phyloP scores from a whole-genome alignment of 805 yeast genomes.

The Komagataella pseudopastoris region DNA sequence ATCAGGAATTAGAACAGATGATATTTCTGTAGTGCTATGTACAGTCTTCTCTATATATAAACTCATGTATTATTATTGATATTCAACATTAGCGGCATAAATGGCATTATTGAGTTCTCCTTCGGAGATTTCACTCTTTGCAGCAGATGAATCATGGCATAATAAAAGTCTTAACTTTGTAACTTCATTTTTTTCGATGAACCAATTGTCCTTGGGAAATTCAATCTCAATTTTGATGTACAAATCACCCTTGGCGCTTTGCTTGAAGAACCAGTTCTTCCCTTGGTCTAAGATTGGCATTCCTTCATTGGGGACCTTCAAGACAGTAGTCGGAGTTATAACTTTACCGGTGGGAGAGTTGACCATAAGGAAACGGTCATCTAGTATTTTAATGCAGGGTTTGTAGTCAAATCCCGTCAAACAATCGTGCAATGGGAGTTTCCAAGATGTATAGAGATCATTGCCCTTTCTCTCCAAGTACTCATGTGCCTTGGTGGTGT shows the following conservation, averaged over 20 bases:
- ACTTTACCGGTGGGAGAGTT: constrained; percentile 70
- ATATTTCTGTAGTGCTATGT: background rate
- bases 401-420: constrained; percentile 40
- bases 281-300: constrained; percentile 46
- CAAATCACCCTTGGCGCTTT: constrained; percentile 44
- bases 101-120: background rate
- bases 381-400: constrained; percentile 52
- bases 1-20: background rate
- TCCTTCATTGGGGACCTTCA: constrained; percentile 62
- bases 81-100: background rate
- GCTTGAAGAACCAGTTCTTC: constrained; percentile 7
- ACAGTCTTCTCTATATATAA: background rate
- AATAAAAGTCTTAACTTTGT: constrained; percentile 37
- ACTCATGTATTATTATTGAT: background rate
- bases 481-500: constrained; percentile 32
- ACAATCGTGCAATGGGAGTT: constrained; percentile 65
- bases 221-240: constrained; percentile 59
- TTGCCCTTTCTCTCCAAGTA: constrained; percentile 41
- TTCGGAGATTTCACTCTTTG: background rate
- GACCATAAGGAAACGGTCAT: constrained; percentile 58
- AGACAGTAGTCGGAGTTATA: constrained; percentile 57
- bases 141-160: background rate
- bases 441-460: constrained; percentile 49
- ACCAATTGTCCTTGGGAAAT: constrained; percentile 83
- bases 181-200: constrained; percentile 56